These are phyloP conservation scores for Tillandsia fasciculata DNA, from an alignment of 176 grass and related monocot genomes.

Conservation along the genomic window DNA sequence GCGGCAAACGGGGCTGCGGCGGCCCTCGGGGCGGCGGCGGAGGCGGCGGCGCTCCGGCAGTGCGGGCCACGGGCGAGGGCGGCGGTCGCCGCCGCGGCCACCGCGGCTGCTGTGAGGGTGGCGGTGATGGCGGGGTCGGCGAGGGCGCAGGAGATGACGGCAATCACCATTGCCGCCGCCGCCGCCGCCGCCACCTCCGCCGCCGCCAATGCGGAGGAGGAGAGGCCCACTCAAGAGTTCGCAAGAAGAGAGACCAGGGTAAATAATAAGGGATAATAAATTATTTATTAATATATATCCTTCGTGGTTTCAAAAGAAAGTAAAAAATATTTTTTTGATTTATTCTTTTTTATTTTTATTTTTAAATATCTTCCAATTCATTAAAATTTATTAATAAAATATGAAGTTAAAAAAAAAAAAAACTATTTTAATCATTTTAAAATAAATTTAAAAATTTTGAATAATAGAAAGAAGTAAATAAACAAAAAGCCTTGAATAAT, in stretches of 20 bases:
- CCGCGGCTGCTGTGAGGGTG: slow-evolving; percentile 24
- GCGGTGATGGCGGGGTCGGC: slow-evolving; percentile 40
- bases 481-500: too few relatives aligned
- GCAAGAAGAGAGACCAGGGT: slow-evolving; percentile 37
- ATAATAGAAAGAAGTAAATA: too few relatives aligned
- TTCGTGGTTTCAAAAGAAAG: too few relatives aligned
- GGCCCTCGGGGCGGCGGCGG: slow-evolving; percentile 15
- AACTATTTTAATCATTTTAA: too few relatives aligned
- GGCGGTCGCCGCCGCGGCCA: slow-evolving; percentile 8
- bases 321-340: too few relatives aligned
- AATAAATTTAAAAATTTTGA: too few relatives aligned
- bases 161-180: slow-evolving; percentile 19
- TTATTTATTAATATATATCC: too few relatives aligned
- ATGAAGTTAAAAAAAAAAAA: too few relatives aligned
- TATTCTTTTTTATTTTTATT: too few relatives aligned
- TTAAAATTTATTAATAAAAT: too few relatives aligned
- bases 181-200: neutral
- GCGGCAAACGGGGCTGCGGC: slow-evolving; percentile 17
- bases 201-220: neutral
- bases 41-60: neutral
- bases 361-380: too few relatives aligned
- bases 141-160: slow-evolving; percentile 37
- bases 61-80: slow-evolving; percentile 26
- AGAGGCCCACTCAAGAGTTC: slow-evolving; percentile 22
- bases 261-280: neutral